These are phyloP conservation scores for Cyberlindnera maclurae DNA, from an alignment of 805 yeast genomes.

Conservation along the genomic window DNA sequence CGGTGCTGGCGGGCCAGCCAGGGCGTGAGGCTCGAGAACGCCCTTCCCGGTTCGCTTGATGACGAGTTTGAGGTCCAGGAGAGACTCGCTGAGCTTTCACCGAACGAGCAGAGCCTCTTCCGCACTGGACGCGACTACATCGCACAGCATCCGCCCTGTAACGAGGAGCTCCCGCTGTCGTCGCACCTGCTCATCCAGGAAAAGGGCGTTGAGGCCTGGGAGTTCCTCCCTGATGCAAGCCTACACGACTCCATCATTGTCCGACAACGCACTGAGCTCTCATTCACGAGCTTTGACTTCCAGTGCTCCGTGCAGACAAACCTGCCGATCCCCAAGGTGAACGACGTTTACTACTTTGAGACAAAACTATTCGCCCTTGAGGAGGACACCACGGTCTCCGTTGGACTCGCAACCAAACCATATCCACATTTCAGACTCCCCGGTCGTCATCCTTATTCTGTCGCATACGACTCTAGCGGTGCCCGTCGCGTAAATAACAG, in stretches of 20 bases:
- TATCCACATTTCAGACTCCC: slow-evolving; percentile 73
- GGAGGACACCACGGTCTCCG: slow-evolving; percentile 43
- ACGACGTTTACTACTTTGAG: slow-evolving; percentile 66
- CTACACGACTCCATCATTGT: slow-evolving; percentile 46
- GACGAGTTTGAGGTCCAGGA: slow-evolving; percentile 41
- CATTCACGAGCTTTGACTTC: slow-evolving; percentile 27
- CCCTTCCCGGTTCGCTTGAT: slow-evolving; percentile 50
- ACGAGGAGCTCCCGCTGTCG: slow-evolving; percentile 24
- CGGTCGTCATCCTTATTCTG: slow-evolving; percentile 61
- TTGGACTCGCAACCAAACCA: slow-evolving; percentile 67
- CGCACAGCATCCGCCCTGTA: slow-evolving; percentile 16
- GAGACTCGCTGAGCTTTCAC: slow-evolving; percentile 39
- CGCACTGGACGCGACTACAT: slow-evolving; percentile 37
- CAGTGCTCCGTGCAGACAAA: slow-evolving; percentile 33
- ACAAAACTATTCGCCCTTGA: slow-evolving; percentile 42
- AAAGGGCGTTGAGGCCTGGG: slow-evolving; percentile 81
- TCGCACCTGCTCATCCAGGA: slow-evolving; percentile 50
- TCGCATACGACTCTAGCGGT: slow-evolving; percentile 71
- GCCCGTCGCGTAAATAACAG: slow-evolving; percentile 59
- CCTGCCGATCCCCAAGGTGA: slow-evolving; percentile 41
- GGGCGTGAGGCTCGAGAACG: slow-evolving; percentile 19
- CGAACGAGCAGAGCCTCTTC: slow-evolving; percentile 47
- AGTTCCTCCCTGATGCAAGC: slow-evolving; percentile 42
- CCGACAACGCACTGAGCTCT: slow-evolving; percentile 31
- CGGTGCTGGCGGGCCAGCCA: slow-evolving; percentile 3